Evolutionary conservation across 2,329 filamentous ascomycete genomes (phyloP), one percentile per base, ranked within the genome.

Genomic region (Fusarium sp.): DNA sequence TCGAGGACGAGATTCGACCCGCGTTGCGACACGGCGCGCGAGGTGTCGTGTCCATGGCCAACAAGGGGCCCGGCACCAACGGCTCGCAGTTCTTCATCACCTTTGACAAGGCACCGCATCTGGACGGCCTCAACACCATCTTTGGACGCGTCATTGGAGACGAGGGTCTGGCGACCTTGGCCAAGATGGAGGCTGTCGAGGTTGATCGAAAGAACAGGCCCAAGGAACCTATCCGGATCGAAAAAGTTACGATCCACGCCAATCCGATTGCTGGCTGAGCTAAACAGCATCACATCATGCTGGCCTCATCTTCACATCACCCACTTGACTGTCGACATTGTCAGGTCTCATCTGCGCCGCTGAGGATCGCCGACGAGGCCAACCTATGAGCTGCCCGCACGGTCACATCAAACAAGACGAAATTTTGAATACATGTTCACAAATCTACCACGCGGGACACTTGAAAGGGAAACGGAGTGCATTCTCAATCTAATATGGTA

Each of bases 61-160:
- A 95, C 83, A 93, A 93, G 79, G 93, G 93, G 0, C 91, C 92
- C 2, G 88, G 87, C 27, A 93, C 92, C 48, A 95, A 95, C 79
- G 92, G 92, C 18, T 93, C 90, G 58, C 94, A 97, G 81, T 97
- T 97, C 84, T 97, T 95, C 82, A 86, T 97, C 70, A 91, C 92
- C 1, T 93, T 95, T 77, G 93, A 93, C 69, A 91, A 93, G 75
- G 93, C 94, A 29, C 90, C 93, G 41, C 94, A 97, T 84, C 85
- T 97, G 48, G 94, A 97, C 81, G 94, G 94, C 6, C 89, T 94
- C 81, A 97, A 97, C 80, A 95, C 94, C 0, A 92, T 96, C 2
- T 96, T 97, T 83, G 94, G 94, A 13, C 92, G 92, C 81, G 86
- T 96, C 37, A 86, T 92, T 65, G 91, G 89, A 41, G 91, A 92